These are phyloP conservation scores for Yarrowia sp. DNA, from an alignment of 805 yeast species.

Conservation along the genomic window DNA sequence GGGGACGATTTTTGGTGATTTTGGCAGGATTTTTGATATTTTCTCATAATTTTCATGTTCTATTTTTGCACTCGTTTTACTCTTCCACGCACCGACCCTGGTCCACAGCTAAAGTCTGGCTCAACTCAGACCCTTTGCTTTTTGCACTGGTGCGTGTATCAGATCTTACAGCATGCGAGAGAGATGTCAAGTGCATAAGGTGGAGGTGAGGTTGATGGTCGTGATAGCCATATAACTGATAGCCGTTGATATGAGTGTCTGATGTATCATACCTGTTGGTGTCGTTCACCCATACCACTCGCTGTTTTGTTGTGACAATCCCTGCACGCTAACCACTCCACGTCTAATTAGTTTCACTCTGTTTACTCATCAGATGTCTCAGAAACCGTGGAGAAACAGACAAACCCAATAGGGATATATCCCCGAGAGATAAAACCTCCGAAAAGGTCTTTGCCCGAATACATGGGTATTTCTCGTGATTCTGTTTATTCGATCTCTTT, in stretches of 20 bases:
- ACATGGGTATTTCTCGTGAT: no score
- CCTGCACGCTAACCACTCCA: neutral
- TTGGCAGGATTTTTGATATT: no score
- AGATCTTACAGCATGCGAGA: conserved; percentile 25
- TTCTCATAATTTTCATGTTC: no score
- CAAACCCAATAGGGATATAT: conserved; percentile 5
- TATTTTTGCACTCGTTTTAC: no score
- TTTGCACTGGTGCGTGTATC: conserved; percentile 7
- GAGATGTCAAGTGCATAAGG: neutral
- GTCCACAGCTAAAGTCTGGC: neutral
- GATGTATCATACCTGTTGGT: neutral
- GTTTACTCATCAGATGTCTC: conserved; percentile 1
- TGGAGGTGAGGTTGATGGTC: neutral
- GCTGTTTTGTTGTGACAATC: no score
- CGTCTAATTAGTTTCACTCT: neutral
- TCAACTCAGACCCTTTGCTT: neutral
- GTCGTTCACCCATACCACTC: no score
- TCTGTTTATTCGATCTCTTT: no score
- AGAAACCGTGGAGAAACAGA: neutral
- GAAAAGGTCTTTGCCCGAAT: neutral
- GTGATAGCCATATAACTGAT: no score
- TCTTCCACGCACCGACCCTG: neutral
- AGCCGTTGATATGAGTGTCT: neutral
- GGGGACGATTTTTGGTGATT: no score
- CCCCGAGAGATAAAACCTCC: conserved; percentile 2